Evolutionary conservation across 345 rosid genomes (phyloP).

Genomic region (Melaleuca quinquenervia): DNA sequence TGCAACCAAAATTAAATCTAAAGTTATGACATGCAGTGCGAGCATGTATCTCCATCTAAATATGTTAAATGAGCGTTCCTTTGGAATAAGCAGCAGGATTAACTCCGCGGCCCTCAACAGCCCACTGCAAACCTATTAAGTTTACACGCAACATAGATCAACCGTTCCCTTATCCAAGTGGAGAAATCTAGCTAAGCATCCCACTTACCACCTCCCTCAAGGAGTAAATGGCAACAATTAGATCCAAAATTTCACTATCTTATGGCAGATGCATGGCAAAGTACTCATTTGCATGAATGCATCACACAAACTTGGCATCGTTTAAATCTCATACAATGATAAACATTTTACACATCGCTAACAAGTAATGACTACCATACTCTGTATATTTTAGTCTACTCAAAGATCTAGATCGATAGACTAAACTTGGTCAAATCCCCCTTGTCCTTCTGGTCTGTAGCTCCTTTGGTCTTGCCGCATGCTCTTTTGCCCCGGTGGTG

Average conservation of each 20-base stretch:
- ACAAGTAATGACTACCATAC: not conserved
- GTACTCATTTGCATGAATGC: not conserved
- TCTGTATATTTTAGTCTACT: not conserved
- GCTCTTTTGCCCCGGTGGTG: slow-evolving; percentile 1
- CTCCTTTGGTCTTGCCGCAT: slow-evolving; percentile 29
- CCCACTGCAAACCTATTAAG: not conserved
- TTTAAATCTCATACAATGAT: not conserved
- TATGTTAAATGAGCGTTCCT: not conserved
- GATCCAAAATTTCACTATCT: not conserved
- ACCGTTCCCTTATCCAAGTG: not conserved
- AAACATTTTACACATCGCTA: not conserved
- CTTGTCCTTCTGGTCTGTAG: slow-evolving; percentile 23
- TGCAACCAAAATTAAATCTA: not conserved
- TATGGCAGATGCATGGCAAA: not conserved
- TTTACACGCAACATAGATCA: not conserved
- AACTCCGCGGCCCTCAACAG: not conserved
- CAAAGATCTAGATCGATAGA: not conserved
- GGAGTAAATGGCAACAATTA: not conserved
- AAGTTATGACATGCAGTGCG: not conserved
- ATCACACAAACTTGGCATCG: not conserved
- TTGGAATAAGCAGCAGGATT: not conserved
- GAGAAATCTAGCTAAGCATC: not conserved
- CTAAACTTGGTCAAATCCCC: not conserved
- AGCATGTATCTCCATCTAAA: not conserved
- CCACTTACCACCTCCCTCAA: not conserved